These are phyloP conservation scores for Teunomyces gatunensis DNA, from an alignment of 805 yeast genomes.

Conservation along the genomic window DNA sequence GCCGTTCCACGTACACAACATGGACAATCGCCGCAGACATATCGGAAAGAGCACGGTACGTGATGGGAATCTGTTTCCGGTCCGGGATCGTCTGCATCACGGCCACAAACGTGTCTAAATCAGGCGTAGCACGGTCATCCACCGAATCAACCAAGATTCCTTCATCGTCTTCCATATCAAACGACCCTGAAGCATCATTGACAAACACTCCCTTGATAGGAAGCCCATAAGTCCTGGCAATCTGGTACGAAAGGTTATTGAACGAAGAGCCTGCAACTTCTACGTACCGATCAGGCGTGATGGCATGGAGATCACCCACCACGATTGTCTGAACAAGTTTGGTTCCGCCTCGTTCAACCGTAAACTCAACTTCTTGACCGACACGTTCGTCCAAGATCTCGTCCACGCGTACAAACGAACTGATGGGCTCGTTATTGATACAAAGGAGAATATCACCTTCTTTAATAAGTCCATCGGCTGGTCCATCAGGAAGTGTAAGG, in stretches of 20 bases:
- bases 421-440: constrained; percentile 60
- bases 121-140: constrained; percentile 72
- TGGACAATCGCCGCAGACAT: constrained; percentile 69
- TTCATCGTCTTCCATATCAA: constrained; percentile 57
- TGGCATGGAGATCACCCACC: constrained; percentile 75
- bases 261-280: constrained; percentile 86
- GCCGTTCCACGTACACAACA: constrained; percentile 76
- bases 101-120: constrained; percentile 70
- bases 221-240: constrained; percentile 80
- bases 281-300: constrained; percentile 79
- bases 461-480: constrained; percentile 66
- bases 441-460: constrained; percentile 87
- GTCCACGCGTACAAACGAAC: constrained; percentile 78
- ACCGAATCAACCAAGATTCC: constrained; percentile 80
- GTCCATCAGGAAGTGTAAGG: constrained; percentile 79
- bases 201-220: constrained; percentile 84
- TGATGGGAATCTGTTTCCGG: constrained; percentile 62
- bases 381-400: constrained; percentile 73
- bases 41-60: constrained; percentile 76
- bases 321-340: constrained; percentile 47
- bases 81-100: constrained; percentile 81
- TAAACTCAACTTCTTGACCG: constrained; percentile 45
- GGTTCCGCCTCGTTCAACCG: constrained; percentile 70
- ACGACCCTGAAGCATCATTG: constrained; percentile 75
- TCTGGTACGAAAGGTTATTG: constrained; percentile 81